Evolutionary conservation across 2,329 filamentous ascomycete species (phyloP).

Genomic region (Colletotrichum liriopes): DNA sequence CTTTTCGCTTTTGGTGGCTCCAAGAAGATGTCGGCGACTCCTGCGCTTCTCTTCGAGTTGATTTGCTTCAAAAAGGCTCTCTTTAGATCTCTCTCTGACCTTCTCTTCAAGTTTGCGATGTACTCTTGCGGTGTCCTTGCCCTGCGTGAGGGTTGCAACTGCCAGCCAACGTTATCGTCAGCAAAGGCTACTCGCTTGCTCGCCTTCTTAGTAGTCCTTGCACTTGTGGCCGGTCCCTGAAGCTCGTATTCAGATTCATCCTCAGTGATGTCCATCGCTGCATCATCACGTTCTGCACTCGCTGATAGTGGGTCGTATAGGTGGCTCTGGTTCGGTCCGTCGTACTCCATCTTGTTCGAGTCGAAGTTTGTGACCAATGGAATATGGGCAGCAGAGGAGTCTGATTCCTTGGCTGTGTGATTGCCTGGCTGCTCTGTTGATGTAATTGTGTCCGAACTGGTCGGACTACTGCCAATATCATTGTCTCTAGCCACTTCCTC

Average conservation of each 20-base stretch:
- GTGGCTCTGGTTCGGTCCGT: neutral
- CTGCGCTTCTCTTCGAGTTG: neutral
- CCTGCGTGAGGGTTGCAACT: neutral
- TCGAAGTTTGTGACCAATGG: neutral
- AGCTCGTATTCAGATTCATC: neutral
- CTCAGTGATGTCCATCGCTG: too few species aligned
- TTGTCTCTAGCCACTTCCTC: neutral
- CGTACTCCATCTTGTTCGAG: neutral
- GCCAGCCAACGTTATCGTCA: too few species aligned
- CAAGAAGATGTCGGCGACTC: neutral
- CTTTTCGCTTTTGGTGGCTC: conserved; percentile 1
- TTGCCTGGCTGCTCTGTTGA: neutral
- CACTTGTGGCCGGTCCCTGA: neutral
- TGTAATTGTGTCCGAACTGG: neutral
- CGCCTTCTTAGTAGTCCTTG: neutral
- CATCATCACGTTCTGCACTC: neutral
- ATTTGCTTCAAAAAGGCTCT: neutral
- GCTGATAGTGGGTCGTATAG: neutral
- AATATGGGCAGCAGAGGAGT: neutral
- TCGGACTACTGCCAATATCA: neutral
- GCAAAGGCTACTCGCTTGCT: neutral
- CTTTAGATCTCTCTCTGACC: neutral
- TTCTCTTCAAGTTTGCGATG: neutral
- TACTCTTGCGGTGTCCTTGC: neutral
- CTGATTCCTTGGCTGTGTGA: neutral